Base-by-base conservation (phyloP, 495 filamentous ascomycete genomes). In the Articulospora tetracladia region DNA sequence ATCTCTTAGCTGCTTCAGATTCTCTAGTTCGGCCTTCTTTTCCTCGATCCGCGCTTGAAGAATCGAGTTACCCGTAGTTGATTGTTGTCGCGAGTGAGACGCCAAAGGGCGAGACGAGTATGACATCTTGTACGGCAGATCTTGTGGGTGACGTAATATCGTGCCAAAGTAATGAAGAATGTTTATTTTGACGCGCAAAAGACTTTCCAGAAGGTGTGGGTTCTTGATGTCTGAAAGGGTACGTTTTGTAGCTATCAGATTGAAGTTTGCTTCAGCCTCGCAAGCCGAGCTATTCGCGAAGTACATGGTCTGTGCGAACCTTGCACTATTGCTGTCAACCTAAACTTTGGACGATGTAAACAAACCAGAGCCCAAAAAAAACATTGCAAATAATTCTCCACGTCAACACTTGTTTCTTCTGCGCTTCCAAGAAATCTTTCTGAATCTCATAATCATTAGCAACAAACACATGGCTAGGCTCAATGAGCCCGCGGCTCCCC, bases 11-110 rank as follows among this genome's bases (percentile, higher is more conserved):
- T 97, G 87, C 61, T 85, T 88, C 36, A 98, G 78, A 66, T 88
- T 95, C 63, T 96, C 92, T 15, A 98, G 81, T 71, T 98, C 94
- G 44, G 87, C 87, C 71, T 90, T 92, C 76, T 98, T 98, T 69
- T 96, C 91, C 53, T 89, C 87, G 71, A 98, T 92, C 53, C 95
- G 88, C 26, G 91, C 84, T 27, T 89, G 70, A n/a, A 98, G 79
- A 25, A 87, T 84, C 13, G 70, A 68, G 60, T 73, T 75, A 27
- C 74, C 72, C 1, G 80, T 73, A 25, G 77, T 72, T 25, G 86
- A 86, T 24, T 79, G 75, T 62, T 84, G 83, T 39, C 86, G 86
- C 65, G 86, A 70, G 70, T 86, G 83, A 19, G 82, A 80, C 7
- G 84, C 75, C 57, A 88, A 74, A n/a, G 81, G 71, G 61, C 86